Conservation (phyloP, 2,329 filamentous ascomycete species). For the Fusarium phyllophilum region DNA sequence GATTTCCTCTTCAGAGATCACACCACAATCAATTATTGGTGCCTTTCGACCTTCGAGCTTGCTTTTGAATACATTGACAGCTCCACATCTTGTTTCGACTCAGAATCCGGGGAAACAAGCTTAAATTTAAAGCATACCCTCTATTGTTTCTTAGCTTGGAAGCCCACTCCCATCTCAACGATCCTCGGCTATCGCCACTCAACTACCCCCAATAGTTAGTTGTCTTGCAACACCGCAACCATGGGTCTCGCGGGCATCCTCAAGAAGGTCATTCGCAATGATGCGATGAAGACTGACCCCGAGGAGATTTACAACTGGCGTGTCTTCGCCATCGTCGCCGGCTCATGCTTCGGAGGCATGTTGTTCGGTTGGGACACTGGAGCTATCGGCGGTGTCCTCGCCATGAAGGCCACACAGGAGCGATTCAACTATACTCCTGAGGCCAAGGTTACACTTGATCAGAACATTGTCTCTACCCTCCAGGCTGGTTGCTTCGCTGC, state of each 20-base stretch:
- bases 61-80: neutral
- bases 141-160: slow-evolving; percentile 4
- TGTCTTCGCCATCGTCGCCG: slow-evolving; percentile 70
- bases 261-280: slow-evolving; percentile 70
- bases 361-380: slow-evolving; percentile 66
- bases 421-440: slow-evolving; percentile 49
- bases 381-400: slow-evolving; percentile 74
- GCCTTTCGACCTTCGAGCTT: slow-evolving; percentile 11
- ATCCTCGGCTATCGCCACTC: slow-evolving; percentile 11
- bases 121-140: slow-evolving; percentile 30
- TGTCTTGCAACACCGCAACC: slow-evolving; percentile 22
- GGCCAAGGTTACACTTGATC: slow-evolving; percentile 63
- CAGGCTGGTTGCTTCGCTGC: slow-evolving; percentile 76
- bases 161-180: neutral
- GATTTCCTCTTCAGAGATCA: slow-evolving; percentile 17
- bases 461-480: slow-evolving; percentile 76
- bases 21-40: slow-evolving; percentile 21
- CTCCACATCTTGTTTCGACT: slow-evolving; percentile 16
- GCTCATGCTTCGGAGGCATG: slow-evolving; percentile 74
- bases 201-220: neutral
- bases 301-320: slow-evolving; percentile 77
- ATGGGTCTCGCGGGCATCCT: slow-evolving; percentile 60
- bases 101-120: slow-evolving; percentile 32
- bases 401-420: slow-evolving; percentile 66
- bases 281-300: slow-evolving; percentile 75